A percentile compares a stretch with the other conserved stretches of the same genome.
phyloP scores from a whole-genome alignment of 441 rosid species.

The Pelargonium exstipulatum region DNA sequence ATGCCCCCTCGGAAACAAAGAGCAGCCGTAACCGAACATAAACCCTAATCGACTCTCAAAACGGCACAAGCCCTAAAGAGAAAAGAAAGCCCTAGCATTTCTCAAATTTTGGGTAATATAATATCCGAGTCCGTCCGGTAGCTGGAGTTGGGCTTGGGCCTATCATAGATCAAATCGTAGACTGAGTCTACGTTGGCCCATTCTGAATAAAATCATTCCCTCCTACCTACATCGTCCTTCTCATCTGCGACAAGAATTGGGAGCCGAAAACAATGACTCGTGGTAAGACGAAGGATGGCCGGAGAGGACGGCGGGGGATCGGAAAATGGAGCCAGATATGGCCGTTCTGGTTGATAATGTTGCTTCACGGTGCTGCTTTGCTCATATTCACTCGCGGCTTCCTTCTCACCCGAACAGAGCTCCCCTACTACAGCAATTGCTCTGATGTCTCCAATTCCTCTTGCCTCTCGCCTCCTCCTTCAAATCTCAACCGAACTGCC shows the following conservation, averaged over 20 bases:
- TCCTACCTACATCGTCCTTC: not conserved
- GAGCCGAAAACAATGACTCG: constrained; percentile 7
- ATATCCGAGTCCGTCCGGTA: too few relatives aligned
- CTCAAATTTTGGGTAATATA: too few relatives aligned
- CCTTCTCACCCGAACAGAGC: constrained; percentile 91
- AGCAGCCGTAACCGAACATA: too few relatives aligned
- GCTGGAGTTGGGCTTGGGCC: too few relatives aligned
- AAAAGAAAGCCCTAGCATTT: too few relatives aligned
- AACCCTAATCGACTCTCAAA: too few relatives aligned
- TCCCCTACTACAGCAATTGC: constrained; percentile 62
- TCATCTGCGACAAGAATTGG: not conserved
- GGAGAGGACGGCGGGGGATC: constrained; percentile 22
- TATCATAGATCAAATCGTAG: too few relatives aligned
- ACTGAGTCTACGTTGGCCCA: too few relatives aligned
- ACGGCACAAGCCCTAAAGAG: too few relatives aligned
- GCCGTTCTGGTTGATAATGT: constrained; percentile 27
- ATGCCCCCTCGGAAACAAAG: too few relatives aligned
- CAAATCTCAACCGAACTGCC: constrained; percentile 10
- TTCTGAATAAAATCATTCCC: too few relatives aligned
- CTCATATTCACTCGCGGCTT: constrained; percentile 79
- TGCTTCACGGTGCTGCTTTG: constrained; percentile 53
- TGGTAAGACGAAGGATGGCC: not conserved
- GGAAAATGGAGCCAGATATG: constrained; percentile 26
- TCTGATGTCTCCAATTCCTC: constrained; percentile 66
- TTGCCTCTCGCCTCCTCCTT: constrained; percentile 34